A percentile compares a stretch with the other conserved stretches of the same genome.
phyloP scores from a whole-genome alignment of 495 filamentous ascomycete genomes.

The Cercophora sp. region DNA sequence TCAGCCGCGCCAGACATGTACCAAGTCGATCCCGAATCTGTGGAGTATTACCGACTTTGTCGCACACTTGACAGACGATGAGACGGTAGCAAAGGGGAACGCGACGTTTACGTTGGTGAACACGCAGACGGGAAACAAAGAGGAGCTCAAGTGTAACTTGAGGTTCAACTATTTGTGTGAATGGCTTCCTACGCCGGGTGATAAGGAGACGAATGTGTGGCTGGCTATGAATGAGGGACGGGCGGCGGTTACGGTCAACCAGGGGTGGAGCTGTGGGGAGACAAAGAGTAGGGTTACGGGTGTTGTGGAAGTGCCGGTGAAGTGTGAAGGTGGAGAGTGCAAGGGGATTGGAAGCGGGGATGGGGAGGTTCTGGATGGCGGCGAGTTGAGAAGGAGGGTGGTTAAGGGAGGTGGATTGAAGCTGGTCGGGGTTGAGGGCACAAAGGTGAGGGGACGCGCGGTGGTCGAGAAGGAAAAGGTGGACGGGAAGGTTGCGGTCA shows the following conservation, averaged over 20 bases:
- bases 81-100: not conserved
- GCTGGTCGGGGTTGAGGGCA: not conserved
- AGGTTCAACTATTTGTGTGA: not conserved
- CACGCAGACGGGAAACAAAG: not conserved
- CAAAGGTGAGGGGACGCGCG: not conserved
- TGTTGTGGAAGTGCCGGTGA: not conserved
- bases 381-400: not conserved
- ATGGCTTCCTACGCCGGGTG: not conserved
- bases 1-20: no score
- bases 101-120: not conserved
- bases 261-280: not conserved
- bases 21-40: no score
- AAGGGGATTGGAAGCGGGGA: not conserved
- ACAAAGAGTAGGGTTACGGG: not conserved
- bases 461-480: not conserved
- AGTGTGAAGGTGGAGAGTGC: not conserved
- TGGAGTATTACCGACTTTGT: no score
- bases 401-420: not conserved
- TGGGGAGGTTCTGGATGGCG: not conserved
- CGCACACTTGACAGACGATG: slow-evolving; percentile 2
- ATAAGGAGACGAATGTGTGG: not conserved
- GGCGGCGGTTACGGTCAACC: not conserved
- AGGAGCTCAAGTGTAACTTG: not conserved
- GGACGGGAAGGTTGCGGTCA: not conserved
- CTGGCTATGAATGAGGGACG: not conserved